Base-by-base conservation (phyloP, 441 rosid genomes). In the Sinapis alba region DNA sequence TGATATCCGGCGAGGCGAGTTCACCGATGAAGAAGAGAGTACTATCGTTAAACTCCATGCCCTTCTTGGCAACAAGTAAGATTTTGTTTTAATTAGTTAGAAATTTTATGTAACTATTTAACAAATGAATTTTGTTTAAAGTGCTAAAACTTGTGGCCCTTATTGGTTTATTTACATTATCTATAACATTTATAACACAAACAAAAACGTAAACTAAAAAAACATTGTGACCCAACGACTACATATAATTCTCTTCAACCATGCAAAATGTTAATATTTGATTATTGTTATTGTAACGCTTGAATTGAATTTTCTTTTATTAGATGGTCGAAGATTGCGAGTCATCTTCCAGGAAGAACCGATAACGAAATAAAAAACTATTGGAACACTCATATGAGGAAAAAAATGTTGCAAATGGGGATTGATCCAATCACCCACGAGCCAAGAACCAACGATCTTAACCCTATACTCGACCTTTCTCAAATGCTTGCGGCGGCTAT, bases 401-500 rank as follows among this genome's bases (percentile, higher is more conserved):
- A 41, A 82, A 88, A 85, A 82, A 76, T 88, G 12, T 81, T 86
- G 64, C 81, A 71, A 62, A 86, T 82, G 84, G 90, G 92, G 27
- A 78, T 88, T 65, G 88, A 88, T 57, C 90, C 90, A 6, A 62
- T n/a, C 26, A 87, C 89, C 4, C 90, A 86, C 60, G 81, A 79
- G 80, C 84, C 87, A 26, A 82, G 83, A 78, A 69, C 78, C 63
- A 71, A 70, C 41, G 76, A 83, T 57, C 65, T 76, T 62, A 77
- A 67, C 74, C 77, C 69, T 43, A 34, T 71, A 54, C 30, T 72
- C 18, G 74, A 57, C 32, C 58, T 80, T 62, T 67, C 80, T 72
- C 68, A 80, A 26, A 51, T 80, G 63, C 74, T 80, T 1, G 76
- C 62, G 0, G 73, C 62, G 0, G 79, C 77, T 2, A 43, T 63